These are phyloP conservation scores for Rhododendron molle DNA, from an alignment of 148 eudicot genomes.

Conservation along the genomic window DNA sequence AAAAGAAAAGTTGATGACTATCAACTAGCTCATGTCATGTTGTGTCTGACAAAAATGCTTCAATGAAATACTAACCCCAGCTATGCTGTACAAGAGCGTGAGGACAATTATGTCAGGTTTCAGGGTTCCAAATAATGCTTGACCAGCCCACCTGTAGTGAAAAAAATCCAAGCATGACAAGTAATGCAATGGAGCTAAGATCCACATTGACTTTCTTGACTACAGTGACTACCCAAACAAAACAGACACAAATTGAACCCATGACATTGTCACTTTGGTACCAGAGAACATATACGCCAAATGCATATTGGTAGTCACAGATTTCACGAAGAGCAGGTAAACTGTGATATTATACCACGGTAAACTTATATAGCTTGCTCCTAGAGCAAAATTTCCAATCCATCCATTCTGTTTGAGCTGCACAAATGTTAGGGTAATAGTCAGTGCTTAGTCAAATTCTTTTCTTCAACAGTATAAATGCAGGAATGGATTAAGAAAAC, in stretches of 20 bases:
- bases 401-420: constrained; percentile 99
- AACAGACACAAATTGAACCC: background rate
- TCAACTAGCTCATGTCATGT: background rate
- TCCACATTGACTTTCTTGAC: background rate
- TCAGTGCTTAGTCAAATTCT: constrained; percentile 1
- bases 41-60: background rate
- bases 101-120: constrained; percentile 85
- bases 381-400: constrained; percentile 96
- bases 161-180: constrained; percentile 12
- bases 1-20: constrained; percentile 9
- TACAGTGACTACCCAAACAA: background rate
- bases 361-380: constrained; percentile 92
- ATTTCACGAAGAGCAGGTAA: constrained; percentile 3
- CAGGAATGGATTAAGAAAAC: background rate
- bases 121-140: constrained; percentile 92
- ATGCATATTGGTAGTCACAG: background rate
- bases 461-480: background rate
- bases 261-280: background rate
- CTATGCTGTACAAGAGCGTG: constrained; percentile 86
- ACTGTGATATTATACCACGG: constrained; percentile 63
- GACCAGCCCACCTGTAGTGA: constrained; percentile 94
- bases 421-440: constrained; percentile 7
- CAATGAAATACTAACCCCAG: constrained; percentile 63
- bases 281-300: background rate
- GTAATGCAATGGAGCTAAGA: background rate